Conservation (phyloP, 2,329 filamentous ascomycete genomes). For the Pseudocercospora eumusae region DNA sequence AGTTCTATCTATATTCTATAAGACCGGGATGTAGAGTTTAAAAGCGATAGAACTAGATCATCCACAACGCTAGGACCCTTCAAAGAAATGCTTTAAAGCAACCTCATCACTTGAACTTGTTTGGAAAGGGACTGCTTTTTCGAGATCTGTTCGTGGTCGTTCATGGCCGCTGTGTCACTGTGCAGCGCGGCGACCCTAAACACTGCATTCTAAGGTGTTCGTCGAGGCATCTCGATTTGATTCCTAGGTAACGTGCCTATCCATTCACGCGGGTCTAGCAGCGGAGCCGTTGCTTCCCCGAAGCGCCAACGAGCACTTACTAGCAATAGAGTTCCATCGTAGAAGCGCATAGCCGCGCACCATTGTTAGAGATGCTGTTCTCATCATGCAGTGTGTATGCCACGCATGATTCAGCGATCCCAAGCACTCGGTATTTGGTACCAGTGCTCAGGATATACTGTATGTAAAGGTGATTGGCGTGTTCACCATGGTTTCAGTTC, state of each 20-base stretch:
- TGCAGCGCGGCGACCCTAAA: background rate
- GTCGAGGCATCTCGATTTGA: background rate
- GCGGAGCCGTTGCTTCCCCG: constrained; percentile 22
- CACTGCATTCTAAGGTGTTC: no score
- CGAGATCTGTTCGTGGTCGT: background rate
- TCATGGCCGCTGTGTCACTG: background rate
- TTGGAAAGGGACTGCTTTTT: background rate
- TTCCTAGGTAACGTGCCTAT: constrained; percentile 19
- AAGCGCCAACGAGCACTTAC: constrained; percentile 12
- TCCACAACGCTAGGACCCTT: background rate
- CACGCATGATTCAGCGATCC: background rate
- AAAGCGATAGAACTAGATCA: background rate
- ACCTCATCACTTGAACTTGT: constrained; percentile 1
- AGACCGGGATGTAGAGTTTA: constrained; percentile 8
- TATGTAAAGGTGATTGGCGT: background rate
- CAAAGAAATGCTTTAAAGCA: background rate
- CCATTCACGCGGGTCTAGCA: constrained; percentile 20
- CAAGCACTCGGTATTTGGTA: background rate
- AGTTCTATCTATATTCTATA: no score
- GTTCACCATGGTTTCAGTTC: constrained; percentile 15
- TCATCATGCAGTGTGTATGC: background rate
- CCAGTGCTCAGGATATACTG: background rate
- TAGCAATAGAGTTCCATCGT: constrained; percentile 19
- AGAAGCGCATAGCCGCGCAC: constrained; percentile 4
- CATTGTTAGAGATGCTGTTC: constrained; percentile 7